These are phyloP conservation scores for Cadophora sp. DNA, from an alignment of 2,329 filamentous ascomycete species.

Conservation along the genomic window DNA sequence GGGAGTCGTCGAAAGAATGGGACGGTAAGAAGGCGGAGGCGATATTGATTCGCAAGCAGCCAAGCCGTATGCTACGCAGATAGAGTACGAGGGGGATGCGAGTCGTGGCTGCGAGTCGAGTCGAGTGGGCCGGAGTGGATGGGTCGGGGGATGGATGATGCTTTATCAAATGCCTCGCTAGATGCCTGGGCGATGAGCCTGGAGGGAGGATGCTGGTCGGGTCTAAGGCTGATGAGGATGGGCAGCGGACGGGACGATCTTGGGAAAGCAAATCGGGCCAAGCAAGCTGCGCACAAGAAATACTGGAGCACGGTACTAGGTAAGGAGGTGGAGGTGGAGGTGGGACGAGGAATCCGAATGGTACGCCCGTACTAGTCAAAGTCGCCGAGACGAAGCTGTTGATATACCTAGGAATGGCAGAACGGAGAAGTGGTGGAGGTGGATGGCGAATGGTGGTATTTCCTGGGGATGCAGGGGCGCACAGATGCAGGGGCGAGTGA, in stretches of 20 bases:
- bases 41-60: constrained; percentile 18
- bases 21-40: constrained; percentile 17
- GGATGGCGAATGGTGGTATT: constrained; percentile 13
- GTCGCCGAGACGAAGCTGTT: constrained; percentile 11
- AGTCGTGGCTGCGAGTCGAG: not conserved
- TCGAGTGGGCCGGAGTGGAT: constrained; percentile 7
- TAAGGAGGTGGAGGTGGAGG: not conserved
- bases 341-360: not conserved
- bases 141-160: constrained; percentile 9
- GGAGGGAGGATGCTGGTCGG: constrained; percentile 4
- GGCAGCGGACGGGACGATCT: constrained; percentile 2
- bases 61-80: too few species aligned
- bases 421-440: too few species aligned
- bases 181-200: constrained; percentile 6
- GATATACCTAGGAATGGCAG: too few species aligned
- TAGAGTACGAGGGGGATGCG: not conserved
- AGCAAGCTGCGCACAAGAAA: constrained; percentile 1
- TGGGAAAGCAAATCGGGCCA: constrained; percentile 9
- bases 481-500: constrained; percentile 18
- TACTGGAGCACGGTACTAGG: not conserved
- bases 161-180: constrained; percentile 20
- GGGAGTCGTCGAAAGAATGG: constrained; percentile 5
- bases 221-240: not conserved
- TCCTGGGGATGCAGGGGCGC: constrained; percentile 17
- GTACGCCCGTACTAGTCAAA: constrained; percentile 8